Evolutionary conservation across 75 land plant genomes (phyloP).

Genomic region (Isoetes taiwanensis): DNA sequence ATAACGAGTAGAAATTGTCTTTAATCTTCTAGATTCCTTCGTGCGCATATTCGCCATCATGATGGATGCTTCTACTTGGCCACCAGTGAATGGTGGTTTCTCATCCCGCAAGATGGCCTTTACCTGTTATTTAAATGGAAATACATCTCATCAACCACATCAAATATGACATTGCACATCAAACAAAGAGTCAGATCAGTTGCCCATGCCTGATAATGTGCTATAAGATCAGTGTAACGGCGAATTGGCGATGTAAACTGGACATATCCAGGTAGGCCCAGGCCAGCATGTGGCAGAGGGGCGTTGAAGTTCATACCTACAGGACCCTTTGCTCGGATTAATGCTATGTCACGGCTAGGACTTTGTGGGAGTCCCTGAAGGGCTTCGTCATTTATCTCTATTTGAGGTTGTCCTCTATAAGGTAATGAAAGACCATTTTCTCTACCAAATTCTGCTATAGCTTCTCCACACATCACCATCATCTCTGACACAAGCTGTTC

Average conservation of each 20-base stretch:
- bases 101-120: constrained; percentile 82
- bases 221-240: constrained; percentile 77
- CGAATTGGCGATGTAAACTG: constrained; percentile 97
- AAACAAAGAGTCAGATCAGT: not conserved
- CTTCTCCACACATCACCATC: constrained; percentile 99
- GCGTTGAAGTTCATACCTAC: constrained; percentile 74
- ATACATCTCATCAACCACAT: not conserved
- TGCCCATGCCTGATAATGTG: constrained; percentile 77
- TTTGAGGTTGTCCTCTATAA: constrained; percentile 81
- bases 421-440: constrained; percentile 58
- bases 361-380: constrained; percentile 71
- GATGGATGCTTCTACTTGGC: constrained; percentile 61
- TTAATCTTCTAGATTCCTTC: constrained; percentile 39
- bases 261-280: constrained; percentile 90
- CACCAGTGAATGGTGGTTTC: constrained; percentile 53
- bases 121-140: constrained; percentile 32
- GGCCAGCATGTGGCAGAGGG: constrained; percentile 59
- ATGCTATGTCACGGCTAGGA: constrained; percentile 56
- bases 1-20: constrained; percentile 46
- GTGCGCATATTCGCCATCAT: constrained; percentile 37
- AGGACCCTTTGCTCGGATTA: constrained; percentile 50
- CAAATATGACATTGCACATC: not conserved
- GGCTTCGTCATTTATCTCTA: constrained; percentile 34
- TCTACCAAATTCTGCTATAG: constrained; percentile 64
- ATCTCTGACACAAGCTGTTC: constrained; percentile 86